These are phyloP conservation scores for Apiotrichum gracile DNA, from an alignment of 1,284 basidiomycete species.

Conservation along the genomic window DNA sequence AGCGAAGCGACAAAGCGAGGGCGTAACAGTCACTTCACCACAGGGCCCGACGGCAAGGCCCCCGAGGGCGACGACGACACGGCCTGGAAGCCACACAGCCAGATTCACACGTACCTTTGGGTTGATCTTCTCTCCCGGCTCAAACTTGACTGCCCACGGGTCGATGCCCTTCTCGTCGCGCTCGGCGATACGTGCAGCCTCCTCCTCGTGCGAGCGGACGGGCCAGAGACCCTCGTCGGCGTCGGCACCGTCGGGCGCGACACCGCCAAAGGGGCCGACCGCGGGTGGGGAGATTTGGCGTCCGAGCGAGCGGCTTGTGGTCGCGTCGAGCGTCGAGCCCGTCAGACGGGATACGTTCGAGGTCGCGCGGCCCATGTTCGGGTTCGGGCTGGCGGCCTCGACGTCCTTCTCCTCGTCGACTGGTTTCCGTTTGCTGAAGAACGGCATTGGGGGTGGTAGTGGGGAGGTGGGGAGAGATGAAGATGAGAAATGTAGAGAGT, in stretches of 20 bases:
- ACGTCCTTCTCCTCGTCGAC: no score
- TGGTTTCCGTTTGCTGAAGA: neutral
- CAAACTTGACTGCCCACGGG: slow-evolving; percentile 42
- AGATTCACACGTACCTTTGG: slow-evolving; percentile 36
- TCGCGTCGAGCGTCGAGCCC: no score
- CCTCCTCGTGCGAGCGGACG: slow-evolving; percentile 37
- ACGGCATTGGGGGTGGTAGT: neutral
- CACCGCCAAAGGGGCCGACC: slow-evolving; percentile 35
- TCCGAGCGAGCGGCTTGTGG: neutral
- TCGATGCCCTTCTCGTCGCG: slow-evolving; percentile 33
- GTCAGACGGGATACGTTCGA: neutral
- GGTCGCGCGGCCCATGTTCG: neutral
- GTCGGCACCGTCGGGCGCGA: slow-evolving; percentile 31
- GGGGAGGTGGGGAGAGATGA: no score
- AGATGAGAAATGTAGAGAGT: no score
- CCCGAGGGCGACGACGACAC: no score
- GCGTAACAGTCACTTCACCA: no score
- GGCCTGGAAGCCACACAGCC: no score
- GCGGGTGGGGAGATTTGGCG: slow-evolving; percentile 20
- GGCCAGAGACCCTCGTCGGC: slow-evolving; percentile 38
- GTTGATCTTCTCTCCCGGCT: slow-evolving; percentile 41
- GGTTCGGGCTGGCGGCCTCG: no score
- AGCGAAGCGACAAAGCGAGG: no score
- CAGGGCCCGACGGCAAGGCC: no score
- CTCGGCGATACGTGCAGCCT: slow-evolving; percentile 27